phyloP scores from a whole-genome alignment of 164 flowering plant species.

The Dillenia turbinata region DNA sequence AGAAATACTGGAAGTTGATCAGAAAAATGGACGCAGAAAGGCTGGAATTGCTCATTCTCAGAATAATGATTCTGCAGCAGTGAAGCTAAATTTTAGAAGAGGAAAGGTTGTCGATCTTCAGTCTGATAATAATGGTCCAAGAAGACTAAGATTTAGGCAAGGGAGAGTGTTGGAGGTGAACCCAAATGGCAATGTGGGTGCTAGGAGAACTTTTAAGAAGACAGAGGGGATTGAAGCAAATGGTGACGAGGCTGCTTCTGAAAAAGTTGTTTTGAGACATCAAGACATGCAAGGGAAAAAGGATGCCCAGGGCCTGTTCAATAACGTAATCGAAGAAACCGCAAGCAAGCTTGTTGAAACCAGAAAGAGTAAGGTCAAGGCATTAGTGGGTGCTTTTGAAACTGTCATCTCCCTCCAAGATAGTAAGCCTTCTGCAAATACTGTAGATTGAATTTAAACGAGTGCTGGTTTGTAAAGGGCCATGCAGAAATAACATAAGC shows the following conservation, averaged over 20 bases:
- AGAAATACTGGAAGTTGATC: slow-evolving; percentile 10
- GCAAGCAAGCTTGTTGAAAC: slow-evolving; percentile 82
- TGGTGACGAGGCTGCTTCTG: slow-evolving; percentile 18
- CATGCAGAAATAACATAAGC: slow-evolving; percentile 9
- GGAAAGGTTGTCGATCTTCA: slow-evolving; percentile 32
- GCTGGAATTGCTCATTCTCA: slow-evolving; percentile 12
- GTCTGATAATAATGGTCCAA: slow-evolving; percentile 27
- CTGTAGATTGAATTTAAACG: slow-evolving; percentile 17
- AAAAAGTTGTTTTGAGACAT: slow-evolving; percentile 55
- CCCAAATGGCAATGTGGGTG: slow-evolving; percentile 15
- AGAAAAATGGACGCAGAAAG: slow-evolving; percentile 12
- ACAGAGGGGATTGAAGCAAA: slow-evolving; percentile 14
- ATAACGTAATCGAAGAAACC: slow-evolving; percentile 86
- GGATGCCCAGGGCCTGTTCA: slow-evolving; percentile 53
- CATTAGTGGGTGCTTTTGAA: slow-evolving; percentile 93
- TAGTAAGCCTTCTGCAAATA: slow-evolving; percentile 33
- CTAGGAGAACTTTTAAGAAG: slow-evolving; percentile 32
- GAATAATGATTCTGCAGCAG: slow-evolving; percentile 18
- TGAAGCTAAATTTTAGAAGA: slow-evolving; percentile 33
- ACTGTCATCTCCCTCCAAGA: slow-evolving; percentile 85
- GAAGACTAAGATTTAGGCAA: slow-evolving; percentile 45
- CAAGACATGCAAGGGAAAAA: slow-evolving; percentile 59
- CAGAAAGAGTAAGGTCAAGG: slow-evolving; percentile 90
- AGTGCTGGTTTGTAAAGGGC: neutral
- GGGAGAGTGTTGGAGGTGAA: slow-evolving; percentile 31